Conservation (phyloP, 441 rosid species). For the Croton laevigatus region DNA sequence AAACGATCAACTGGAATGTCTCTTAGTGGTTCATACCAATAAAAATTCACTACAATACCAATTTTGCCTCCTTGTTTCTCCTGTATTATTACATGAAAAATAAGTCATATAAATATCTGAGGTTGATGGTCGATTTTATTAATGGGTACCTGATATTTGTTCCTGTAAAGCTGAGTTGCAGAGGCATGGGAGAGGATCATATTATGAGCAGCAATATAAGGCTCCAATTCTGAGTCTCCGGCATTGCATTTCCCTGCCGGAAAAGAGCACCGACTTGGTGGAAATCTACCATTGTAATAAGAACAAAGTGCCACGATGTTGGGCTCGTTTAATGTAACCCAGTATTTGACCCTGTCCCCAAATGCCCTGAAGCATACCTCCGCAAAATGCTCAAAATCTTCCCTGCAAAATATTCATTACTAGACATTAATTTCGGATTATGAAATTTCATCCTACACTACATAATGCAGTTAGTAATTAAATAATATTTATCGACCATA, state of each 20-base stretch:
- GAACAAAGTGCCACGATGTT: neutral
- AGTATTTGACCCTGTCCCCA: slow-evolving; percentile 11
- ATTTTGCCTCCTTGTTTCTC: slow-evolving; percentile 11
- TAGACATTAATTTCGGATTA: no score
- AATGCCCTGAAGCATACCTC: slow-evolving; percentile 11
- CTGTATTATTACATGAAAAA: neutral
- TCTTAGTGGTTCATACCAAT: slow-evolving; percentile 12
- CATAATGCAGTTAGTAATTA: no score
- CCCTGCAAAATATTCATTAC: neutral
- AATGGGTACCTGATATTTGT: slow-evolving; percentile 5
- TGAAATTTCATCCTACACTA: no score
- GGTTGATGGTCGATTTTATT: no score
- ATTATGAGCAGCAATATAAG: slow-evolving; percentile 12
- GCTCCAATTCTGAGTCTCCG: slow-evolving; percentile 6
- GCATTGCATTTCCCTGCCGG: neutral
- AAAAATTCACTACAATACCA: slow-evolving; percentile 1
- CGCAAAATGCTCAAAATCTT: slow-evolving; percentile 14
- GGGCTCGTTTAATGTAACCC: slow-evolving; percentile 8
- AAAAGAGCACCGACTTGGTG: slow-evolving; percentile 8
- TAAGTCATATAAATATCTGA: no score
- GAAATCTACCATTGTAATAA: neutral
- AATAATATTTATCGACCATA: no score
- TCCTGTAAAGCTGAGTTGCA: slow-evolving; percentile 12
- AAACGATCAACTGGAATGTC: slow-evolving; percentile 10
- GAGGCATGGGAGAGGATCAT: slow-evolving; percentile 17